Evolutionary conservation across 1,284 basidiomycete species (phyloP), one percentile per base, ranked within the genome.

Genomic region (Phylloporus sp.): DNA sequence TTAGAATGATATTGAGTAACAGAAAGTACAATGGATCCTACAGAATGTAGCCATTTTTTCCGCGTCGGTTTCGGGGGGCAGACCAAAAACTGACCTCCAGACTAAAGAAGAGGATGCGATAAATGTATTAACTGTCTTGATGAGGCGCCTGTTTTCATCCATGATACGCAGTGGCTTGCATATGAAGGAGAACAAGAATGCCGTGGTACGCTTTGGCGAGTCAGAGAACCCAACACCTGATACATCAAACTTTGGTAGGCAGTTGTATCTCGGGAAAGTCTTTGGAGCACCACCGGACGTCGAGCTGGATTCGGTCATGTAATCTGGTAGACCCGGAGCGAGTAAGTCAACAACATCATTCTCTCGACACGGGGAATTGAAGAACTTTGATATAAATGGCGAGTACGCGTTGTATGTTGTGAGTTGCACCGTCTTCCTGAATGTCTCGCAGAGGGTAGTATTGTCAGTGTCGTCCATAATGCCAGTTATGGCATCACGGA

Each of bases 311-410:
- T 52, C 27, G 17, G 27, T 57, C n/a, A 72, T 39, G 58, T 63
- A 70, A 32, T 61, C 45, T 10, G 71, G 71, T 4, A 72, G 63
- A 8, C 71, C 71, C 1, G 71, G 71, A 12, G 71, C 66, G 15
- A 72, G 63, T 25, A 72, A 55, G 41, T 72, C 49, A 25, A 35
- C 20, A 19, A 64, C 37, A 4, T n/a, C 45, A 8, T 17, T 52
- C 27, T 59, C 57, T 19, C 25, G 57, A n/a, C 63, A 64, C 4
- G 63, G 57, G 29, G 14, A 52, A 20, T 59, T 43, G 45, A 49
- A 47, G 56, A 49, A 57, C 45, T 11, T 64, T 35, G 56, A 47
- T 10, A 64, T 17, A 32, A 64, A 58, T 14, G 63, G 45, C 12
- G 45, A 37, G 43, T 49, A 59, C 6, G 45, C 56, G 1, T 64